Evolutionary conservation across 805 yeast genomes (phyloP).

Genomic region (Teunomyces kruisii): DNA sequence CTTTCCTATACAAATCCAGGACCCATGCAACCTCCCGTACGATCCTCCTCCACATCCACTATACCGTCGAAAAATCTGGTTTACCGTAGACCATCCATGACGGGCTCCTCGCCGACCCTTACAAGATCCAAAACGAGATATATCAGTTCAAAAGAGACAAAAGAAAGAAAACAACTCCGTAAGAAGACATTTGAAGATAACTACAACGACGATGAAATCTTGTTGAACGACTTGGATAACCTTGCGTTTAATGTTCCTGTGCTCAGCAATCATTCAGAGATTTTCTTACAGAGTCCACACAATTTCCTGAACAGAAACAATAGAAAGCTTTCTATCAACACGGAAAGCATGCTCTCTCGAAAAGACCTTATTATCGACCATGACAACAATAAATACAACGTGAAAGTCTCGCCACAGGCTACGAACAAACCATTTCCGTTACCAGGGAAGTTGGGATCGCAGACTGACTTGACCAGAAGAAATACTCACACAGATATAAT

Average conservation of each 20-base stretch:
- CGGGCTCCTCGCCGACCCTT: constrained; percentile 11
- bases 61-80: neutral
- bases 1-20: neutral
- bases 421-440: constrained; percentile 26
- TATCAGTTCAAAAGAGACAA: constrained; percentile 35
- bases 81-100: neutral
- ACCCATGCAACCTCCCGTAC: neutral
- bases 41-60: neutral
- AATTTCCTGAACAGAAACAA: neutral
- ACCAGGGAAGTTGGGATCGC: constrained; percentile 25
- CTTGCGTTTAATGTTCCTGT: constrained; percentile 46
- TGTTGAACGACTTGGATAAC: constrained; percentile 34
- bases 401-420: neutral
- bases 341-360: constrained; percentile 18
- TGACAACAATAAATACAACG: constrained; percentile 25
- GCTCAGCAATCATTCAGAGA: constrained; percentile 33
- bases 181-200: constrained; percentile 43
- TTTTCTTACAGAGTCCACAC: constrained; percentile 18
- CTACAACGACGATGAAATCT: constrained; percentile 40
- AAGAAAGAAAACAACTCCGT: constrained; percentile 35
- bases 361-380: constrained; percentile 24
- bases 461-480: constrained; percentile 8
- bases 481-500: constrained; percentile 6
- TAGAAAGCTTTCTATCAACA: constrained; percentile 3
- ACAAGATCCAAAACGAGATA: constrained; percentile 35